Percentiles rank a stretch among this genome's conserved stretches.
Evolutionary conservation across 805 yeast species (phyloP).

Genomic region (Pichia thaimueangensis): DNA sequence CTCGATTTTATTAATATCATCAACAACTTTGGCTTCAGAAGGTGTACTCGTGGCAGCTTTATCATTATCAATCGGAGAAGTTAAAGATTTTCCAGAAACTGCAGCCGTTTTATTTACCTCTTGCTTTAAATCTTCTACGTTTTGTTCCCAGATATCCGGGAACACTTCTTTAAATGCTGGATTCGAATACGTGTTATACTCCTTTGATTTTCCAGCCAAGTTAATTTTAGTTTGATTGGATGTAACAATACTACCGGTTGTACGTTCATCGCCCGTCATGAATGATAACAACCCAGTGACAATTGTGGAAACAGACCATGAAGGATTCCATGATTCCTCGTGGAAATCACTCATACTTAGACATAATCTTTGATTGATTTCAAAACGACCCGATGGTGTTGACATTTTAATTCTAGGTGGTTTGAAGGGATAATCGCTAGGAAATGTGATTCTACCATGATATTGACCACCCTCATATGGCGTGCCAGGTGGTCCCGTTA

Average conservation of each 20-base stretch:
- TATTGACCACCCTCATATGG: constrained; percentile 84
- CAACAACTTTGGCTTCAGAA: constrained; percentile 16
- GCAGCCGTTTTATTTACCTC: constrained; percentile 1
- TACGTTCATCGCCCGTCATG: constrained; percentile 82
- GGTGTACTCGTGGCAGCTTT: constrained; percentile 10
- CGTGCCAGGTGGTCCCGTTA: constrained; percentile 87
- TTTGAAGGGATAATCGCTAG: constrained; percentile 81
- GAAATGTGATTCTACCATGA: constrained; percentile 82
- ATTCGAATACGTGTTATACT: constrained; percentile 54
- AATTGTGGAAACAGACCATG: constrained; percentile 90
- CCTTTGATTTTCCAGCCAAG: constrained; percentile 53
- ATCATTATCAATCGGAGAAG: too few species aligned
- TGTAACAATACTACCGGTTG: constrained; percentile 76
- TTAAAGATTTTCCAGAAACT: neutral
- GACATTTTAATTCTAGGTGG: constrained; percentile 87
- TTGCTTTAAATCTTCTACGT: constrained; percentile 29
- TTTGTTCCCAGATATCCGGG: constrained; percentile 55
- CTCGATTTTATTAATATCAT: constrained; percentile 32
- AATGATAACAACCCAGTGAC: constrained; percentile 82
- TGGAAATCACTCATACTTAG: constrained; percentile 92
- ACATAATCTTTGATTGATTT: constrained; percentile 75
- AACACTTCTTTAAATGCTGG: constrained; percentile 54
- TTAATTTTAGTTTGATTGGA: constrained; percentile 49
- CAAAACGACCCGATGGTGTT: constrained; percentile 87
- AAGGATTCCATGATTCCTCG: constrained; percentile 94